Percentiles rank a stretch among this genome's conserved stretches.
phyloP scores from a whole-genome alignment of 2,329 filamentous ascomycete species.

The Penicillium sp. region DNA sequence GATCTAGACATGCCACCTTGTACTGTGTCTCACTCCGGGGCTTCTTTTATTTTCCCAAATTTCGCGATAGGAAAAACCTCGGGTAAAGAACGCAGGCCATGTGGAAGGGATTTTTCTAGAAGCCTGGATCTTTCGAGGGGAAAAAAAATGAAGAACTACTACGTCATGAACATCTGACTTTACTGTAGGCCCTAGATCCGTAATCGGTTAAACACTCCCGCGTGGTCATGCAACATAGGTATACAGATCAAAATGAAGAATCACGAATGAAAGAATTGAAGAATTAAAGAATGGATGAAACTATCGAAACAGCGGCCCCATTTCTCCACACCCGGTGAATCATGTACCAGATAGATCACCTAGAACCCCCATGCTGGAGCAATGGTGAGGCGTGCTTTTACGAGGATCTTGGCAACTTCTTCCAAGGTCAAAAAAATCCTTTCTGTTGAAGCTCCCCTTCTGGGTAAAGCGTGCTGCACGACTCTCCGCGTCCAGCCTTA shows the following conservation, averaged over 20 bases:
- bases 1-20: not conserved
- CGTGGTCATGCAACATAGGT: not conserved
- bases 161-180: not conserved
- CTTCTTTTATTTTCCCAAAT: not conserved
- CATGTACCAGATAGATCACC: constrained; percentile 1
- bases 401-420: not conserved
- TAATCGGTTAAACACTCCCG: not conserved
- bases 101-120: not conserved
- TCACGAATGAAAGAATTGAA: not conserved
- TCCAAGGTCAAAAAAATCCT: constrained; percentile 6
- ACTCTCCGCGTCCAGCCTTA: constrained; percentile 10
- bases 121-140: not conserved
- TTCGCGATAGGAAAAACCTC: not conserved
- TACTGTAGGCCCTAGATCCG: not conserved
- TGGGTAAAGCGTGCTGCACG: constrained; percentile 25
- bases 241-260: not conserved
- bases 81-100: not conserved
- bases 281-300: not conserved
- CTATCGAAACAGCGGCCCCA: not conserved
- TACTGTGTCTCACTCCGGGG: not conserved
- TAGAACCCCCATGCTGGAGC: not conserved
- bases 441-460: constrained; percentile 40
- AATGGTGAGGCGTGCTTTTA: not conserved
- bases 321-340: constrained; percentile 1
- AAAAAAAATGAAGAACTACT: not conserved